Evolutionary conservation across 805 yeast genomes (phyloP).

Genomic region (Schizosaccharomyces cryophilus): DNA sequence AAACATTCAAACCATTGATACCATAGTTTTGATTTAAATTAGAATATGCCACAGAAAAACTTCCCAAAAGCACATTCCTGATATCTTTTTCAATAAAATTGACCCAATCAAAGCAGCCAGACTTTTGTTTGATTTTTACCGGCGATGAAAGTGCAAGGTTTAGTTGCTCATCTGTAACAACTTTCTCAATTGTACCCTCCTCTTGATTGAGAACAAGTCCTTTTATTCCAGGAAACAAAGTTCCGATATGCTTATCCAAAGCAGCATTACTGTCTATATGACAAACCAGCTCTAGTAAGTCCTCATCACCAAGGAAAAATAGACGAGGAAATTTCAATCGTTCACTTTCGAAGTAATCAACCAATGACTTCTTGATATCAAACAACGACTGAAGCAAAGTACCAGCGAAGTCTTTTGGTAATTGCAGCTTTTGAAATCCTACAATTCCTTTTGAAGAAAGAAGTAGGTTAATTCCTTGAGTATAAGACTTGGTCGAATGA

Average conservation of each 20-base stretch:
- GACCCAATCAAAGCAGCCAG: neutral
- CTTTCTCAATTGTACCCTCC: slow-evolving; percentile 6
- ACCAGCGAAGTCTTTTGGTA: no score
- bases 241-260: neutral
- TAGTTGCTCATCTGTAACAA: slow-evolving; percentile 26
- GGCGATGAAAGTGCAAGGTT: neutral
- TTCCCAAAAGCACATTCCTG: neutral
- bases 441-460: no score
- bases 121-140: neutral
- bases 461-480: no score
- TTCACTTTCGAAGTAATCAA: slow-evolving; percentile 60
- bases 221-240: neutral
- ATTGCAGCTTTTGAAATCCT: no score
- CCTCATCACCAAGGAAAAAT: slow-evolving; percentile 77
- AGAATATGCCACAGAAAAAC: no score
- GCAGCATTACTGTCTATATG: neutral
- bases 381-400: slow-evolving; percentile 26
- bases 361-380: slow-evolving; percentile 37
- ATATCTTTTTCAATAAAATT: neutral
- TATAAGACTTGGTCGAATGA: neutral
- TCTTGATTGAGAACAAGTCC: neutral
- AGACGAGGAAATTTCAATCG: slow-evolving; percentile 57
- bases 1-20: neutral
- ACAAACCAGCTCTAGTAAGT: slow-evolving; percentile 36
- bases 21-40: neutral